Percentiles rank a stretch among this genome's conserved stretches.
Conservation (phyloP, 768 basidiomycete genomes). For the Hypholoma sublateritium region DNA sequence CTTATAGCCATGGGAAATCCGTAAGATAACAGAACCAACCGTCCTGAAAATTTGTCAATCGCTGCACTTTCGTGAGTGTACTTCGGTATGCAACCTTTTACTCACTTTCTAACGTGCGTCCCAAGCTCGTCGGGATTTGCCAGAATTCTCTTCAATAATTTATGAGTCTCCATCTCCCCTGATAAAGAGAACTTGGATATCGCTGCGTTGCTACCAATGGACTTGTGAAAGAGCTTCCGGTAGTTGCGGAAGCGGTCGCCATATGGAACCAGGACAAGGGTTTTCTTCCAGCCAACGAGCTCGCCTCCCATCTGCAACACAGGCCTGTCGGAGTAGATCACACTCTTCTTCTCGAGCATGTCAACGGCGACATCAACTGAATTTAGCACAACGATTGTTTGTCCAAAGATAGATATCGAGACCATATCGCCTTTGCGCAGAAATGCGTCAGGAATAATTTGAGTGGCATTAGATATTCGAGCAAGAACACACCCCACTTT, state of each 20-base stretch:
- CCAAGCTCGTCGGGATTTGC: slow-evolving; percentile 31
- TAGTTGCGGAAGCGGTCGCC: slow-evolving; percentile 39
- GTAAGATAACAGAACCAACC: slow-evolving; percentile 43
- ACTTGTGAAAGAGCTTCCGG: slow-evolving; percentile 40
- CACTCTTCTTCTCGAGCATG: slow-evolving; percentile 51
- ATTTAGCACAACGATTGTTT: slow-evolving; percentile 47
- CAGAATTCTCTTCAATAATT: slow-evolving; percentile 38
- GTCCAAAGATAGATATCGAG: slow-evolving; percentile 44
- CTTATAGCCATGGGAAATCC: slow-evolving; percentile 43
- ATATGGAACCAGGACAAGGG: slow-evolving; percentile 34
- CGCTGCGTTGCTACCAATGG: slow-evolving; percentile 37
- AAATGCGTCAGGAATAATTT: not conserved
- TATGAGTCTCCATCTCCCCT: slow-evolving; percentile 38
- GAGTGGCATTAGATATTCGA: not conserved
- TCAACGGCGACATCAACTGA: slow-evolving; percentile 39
- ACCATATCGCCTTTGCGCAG: slow-evolving; percentile 38
- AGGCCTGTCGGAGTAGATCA: slow-evolving; percentile 57
- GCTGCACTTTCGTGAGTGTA: no score
- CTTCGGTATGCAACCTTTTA: not conserved
- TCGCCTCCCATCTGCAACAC: slow-evolving; percentile 40
- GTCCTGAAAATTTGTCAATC: slow-evolving; percentile 26
- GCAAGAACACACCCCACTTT: slow-evolving; percentile 40
- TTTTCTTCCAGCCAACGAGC: slow-evolving; percentile 40
- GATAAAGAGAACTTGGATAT: slow-evolving; percentile 38
- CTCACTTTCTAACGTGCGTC: slow-evolving; percentile 37